Base-by-base conservation (phyloP, 441 rosid genomes). In the Gossypium gossypioides region DNA sequence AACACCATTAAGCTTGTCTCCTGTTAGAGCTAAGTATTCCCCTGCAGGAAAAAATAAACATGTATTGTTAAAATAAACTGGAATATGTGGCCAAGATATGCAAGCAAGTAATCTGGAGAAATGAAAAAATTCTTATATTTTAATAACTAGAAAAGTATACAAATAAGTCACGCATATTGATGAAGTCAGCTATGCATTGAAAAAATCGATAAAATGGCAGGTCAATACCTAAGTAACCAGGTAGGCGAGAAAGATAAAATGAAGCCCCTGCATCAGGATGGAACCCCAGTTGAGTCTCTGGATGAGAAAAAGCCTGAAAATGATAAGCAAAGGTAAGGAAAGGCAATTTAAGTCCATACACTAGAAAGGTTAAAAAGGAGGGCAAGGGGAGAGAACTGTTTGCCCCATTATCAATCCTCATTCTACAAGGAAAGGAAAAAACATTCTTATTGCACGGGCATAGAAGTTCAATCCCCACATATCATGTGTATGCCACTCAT, bases 231-330 rank as follows among this genome's bases (percentile, higher is more conserved):
- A 92, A 81, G 81, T 85, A 91, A 77, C 99, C 96, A 81, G 97
- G 97, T 13, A 95, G 86, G 69, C 78, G 90, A 78, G 97, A 87
- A 75, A 95, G 97, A 81, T 92, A 91, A 81, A 84, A 89, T 16
- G 99, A 89, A 75, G 97, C 98, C 72, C 99, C 97, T 12, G 95
- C 93, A 80, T 91, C 95, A 67, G 98, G 96, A 84, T 95, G 96
- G 80, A 92, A 95, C 46, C 99, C 97, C 72, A 91, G 75, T 74
- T 88, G 95, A 50, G 84, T 88, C 87, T 92, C 99, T 66, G 96
- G 95, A 82, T 86, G 80, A 64, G 91, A 75, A 81, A 95, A 84
- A 74, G 85, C 85, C 99, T 92, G 86, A 73, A 67, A 86, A 67
- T 52, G 52, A 58, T 40, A 63, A 42, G 61, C 60, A 69, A 3